These are phyloP conservation scores for Boletus huronensis DNA, from an alignment of 768 basidiomycete genomes.

Conservation along the genomic window DNA sequence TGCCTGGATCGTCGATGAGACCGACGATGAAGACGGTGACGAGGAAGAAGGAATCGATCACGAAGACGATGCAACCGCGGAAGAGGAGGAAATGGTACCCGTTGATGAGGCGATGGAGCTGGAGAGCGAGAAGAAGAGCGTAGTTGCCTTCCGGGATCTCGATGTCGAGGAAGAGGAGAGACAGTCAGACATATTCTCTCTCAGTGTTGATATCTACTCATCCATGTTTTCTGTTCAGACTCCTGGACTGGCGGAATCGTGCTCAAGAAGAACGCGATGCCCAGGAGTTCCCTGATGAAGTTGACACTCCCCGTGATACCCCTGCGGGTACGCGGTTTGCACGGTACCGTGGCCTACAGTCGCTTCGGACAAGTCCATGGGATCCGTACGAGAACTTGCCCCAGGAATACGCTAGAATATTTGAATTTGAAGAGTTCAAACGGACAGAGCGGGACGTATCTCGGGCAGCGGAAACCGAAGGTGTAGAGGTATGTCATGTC, in stretches of 20 bases:
- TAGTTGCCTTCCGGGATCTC: slow-evolving; percentile 68
- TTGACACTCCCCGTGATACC: slow-evolving; percentile 87
- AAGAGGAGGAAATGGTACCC: slow-evolving; percentile 64
- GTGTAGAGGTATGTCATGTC: slow-evolving; percentile 57
- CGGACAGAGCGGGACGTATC: slow-evolving; percentile 73
- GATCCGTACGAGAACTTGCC: slow-evolving; percentile 96
- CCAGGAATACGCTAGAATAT: slow-evolving; percentile 89
- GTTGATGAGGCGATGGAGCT: slow-evolving; percentile 51
- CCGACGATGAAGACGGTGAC: slow-evolving; percentile 57
- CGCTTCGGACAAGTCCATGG: slow-evolving; percentile 95
- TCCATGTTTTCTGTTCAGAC: slow-evolving; percentile 37
- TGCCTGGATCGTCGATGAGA: slow-evolving; percentile 90
- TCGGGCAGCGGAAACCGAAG: slow-evolving; percentile 63
- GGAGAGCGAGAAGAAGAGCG: slow-evolving; percentile 51
- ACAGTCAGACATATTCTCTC: slow-evolving; percentile 54
- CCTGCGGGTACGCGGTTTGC: slow-evolving; percentile 83
- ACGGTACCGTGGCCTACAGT: slow-evolving; percentile 85
- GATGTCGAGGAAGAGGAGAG: slow-evolving; percentile 80
- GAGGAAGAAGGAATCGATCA: slow-evolving; percentile 44
- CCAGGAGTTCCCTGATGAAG: slow-evolving; percentile 89
- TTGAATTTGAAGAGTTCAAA: slow-evolving; percentile 94
- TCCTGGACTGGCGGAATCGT: slow-evolving; percentile 66
- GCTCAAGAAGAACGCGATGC: slow-evolving; percentile 79
- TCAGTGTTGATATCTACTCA: background rate
- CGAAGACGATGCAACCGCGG: slow-evolving; percentile 32